Base-by-base conservation (phyloP, 1,284 basidiomycete species). In the Cutaneotrichosporon curvatum region DNA sequence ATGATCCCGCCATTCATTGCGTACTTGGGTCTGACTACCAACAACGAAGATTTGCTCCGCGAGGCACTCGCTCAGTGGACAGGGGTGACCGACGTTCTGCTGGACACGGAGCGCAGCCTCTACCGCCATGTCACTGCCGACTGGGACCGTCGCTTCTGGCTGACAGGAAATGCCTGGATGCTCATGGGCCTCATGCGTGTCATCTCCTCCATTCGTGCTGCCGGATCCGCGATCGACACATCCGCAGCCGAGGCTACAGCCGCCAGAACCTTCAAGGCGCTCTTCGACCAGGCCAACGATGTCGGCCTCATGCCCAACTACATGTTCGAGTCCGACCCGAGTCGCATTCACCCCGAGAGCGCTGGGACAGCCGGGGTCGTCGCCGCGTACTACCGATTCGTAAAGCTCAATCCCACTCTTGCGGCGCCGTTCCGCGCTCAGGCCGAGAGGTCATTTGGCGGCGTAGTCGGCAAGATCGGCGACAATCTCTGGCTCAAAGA, bases 1-100 rank as follows among this genome's bases (percentile, higher is more conserved):
- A 82, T 82, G 80, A 78, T 76, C 7, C 77, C 79, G 5, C 80
- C 81, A 0, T 81, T 80, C 63, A 63, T 81, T 4, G 79, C 79
- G 0, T 79, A 59, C 44, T 74, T 78, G 47, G 80, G 76, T 11
- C 74, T 73, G 0, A 72, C 75, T 36, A 73, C 71, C 2, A 45
- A 62, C 16, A 74, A 79, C 56, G 50, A 61, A 25, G 67, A 65
- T 0, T 64, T 81, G 2, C 62, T 82, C 5, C 62, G 65, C 22
- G 64, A 73, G 23, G 71, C 74, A 0, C 74, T 78, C 28, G 61
- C 72, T 22, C 79, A 83, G 57, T 78, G 76, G 56, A 76, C 76
- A 46, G 73, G 75, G 11, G 64, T 78, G 19, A 46, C 51, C 19
- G 63, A 73, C 4, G 71, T 79, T 4, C 67, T 75, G 22, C 46